Evolutionary conservation across 2,329 filamentous ascomycete genomes (phyloP).

Genomic region (Microsporum ferrugineum): DNA sequence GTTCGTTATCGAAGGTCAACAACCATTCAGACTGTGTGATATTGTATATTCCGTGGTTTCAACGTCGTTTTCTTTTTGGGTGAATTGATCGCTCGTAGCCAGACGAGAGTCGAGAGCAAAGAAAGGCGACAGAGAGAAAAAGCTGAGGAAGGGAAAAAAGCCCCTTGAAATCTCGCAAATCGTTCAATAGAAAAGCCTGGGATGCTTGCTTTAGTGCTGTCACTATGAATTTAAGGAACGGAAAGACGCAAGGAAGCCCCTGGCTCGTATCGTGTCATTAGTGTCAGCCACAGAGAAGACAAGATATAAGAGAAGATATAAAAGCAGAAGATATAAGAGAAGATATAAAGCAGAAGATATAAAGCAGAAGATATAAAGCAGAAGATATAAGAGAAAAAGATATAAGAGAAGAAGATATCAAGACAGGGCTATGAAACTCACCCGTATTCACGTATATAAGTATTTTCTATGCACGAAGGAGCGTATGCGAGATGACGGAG

Average conservation of each 20-base stretch:
- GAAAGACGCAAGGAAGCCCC: slow-evolving; percentile 1
- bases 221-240: not conserved
- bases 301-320: not conserved
- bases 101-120: not conserved
- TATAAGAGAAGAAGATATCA: not conserved
- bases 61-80: not conserved
- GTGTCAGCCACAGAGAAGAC: not conserved
- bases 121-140: not conserved
- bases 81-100: not conserved
- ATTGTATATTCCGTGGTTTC: not conserved
- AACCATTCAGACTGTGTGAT: not conserved
- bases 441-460: not conserved
- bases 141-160: not conserved
- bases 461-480: not conserved
- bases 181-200: not conserved
- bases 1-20: not conserved
- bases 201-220: not conserved
- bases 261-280: not conserved
- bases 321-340: not conserved
- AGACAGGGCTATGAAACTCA: not conserved
- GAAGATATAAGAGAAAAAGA: not conserved
- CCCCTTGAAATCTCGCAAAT: not conserved
- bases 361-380: not conserved
- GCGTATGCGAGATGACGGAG: not conserved
- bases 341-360: not conserved